Base-by-base conservation (phyloP, 768 basidiomycete genomes). In the Strobilomyces confusus region DNA sequence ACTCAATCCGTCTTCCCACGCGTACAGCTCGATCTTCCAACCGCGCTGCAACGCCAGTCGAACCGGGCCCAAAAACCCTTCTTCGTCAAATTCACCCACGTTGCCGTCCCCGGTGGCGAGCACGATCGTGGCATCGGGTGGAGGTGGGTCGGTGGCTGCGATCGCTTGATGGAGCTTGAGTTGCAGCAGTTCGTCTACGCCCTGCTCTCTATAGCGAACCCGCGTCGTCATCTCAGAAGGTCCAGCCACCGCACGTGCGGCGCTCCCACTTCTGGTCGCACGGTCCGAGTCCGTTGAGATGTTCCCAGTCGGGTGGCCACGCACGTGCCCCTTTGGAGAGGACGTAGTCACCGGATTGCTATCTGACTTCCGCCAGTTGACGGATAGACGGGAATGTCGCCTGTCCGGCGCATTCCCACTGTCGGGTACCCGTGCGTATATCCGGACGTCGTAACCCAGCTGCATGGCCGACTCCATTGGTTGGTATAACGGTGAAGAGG, bases 21-120 rank as follows among this genome's bases (percentile, higher is more conserved):
- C 89, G 71, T 92, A 94, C 63, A 98, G 65, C 72, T 98, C 95
- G n/a, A 98, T 92, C 52, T 77, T 80, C 95, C 95, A 98, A 2
- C 95, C 95, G 44, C 86, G 81, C 70, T 84, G 86, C 61, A 98
- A 72, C 5, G 95, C 95, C 13, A 86, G 84, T 52, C 89, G 75
- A 13, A 94, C 91, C 41, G 89, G 88, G 0, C 93, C 92, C 23
- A 94, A 68, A 73, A 97, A 98, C 7, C 95, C 95, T 63, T 93
- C 89, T 55, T 92, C 89, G 68, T 85, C 95, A 67, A 95, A 97
- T 66, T 95, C 89, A 6, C 90, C 89, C 11, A 88, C 86, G 62
- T 92, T 91, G 22, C 92, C 93, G 68, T 98, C 95, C 5, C 95
- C 95, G 0, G 95, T 97, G 1, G 92, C 95, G 40, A 98, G 80